Base-by-base conservation (phyloP, 768 basidiomycete species). In the Russula sp. region DNA sequence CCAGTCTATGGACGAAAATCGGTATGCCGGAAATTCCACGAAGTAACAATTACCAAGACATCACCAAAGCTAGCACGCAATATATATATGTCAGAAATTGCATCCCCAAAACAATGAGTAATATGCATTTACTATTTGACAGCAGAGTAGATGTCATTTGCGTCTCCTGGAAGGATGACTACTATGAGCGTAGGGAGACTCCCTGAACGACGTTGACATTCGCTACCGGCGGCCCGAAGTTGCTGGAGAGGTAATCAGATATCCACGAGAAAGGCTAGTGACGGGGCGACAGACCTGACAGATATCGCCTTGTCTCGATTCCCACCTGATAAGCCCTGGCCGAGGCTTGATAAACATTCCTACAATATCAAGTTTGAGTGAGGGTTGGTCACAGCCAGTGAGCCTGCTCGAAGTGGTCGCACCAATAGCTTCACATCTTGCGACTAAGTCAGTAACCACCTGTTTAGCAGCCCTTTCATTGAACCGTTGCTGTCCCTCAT, bases 61-160 rank as follows among this genome's bases (percentile, higher is more conserved):
- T 91, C 89, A 7, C 90, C 89, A 57, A 89, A 89, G 69, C 89
- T 91, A 59, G 2, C 16, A 35, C 27, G 27, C 34, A 27, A 35
- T 16, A 62, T n/a, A 49, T 62, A 48, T 22, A 34, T 61, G 62
- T 66, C 11, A 55, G 20, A 22, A 27, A 31, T 48, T 20, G 47
- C 20, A 39, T 44, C 31, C 27, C 34, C 27, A 20, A 31, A 53
- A 5, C 59, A 47, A 45, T 16, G 6, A n/a, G 8, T 44, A 18
- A 20, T 20, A 9, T 57, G 35, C 0, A 79, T 84, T 65, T 69
- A 92, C 89, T 90, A 85, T 75, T 92, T 92, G 32, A 91, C 81
- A 20, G 84, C 82, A 2, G 80, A 84, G 68, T 92, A 92, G 11
- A 90, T 82, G 56, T 92, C 88, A 47, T 87, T 85, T 1, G 84